Evolutionary conservation across 345 rosid genomes (phyloP).

Genomic region (Brassica rapa): DNA sequence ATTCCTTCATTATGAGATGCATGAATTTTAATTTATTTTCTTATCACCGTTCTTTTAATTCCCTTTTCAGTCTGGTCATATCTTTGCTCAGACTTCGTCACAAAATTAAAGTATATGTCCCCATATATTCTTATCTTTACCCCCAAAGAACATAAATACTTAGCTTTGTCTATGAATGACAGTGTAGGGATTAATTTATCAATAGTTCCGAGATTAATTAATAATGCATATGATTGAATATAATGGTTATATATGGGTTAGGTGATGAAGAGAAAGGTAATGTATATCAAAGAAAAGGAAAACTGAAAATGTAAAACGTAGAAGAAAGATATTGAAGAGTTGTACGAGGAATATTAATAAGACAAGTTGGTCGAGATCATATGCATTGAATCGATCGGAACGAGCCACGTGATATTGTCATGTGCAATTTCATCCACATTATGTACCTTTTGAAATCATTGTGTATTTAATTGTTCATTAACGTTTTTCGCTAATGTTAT

Average conservation of each 20-base stretch:
- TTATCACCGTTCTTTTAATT: conserved; percentile 9
- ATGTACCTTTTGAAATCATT: conserved; percentile 16
- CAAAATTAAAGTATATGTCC: conserved; percentile 1
- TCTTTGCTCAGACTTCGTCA: conserved; percentile 31
- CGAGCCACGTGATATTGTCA: conserved; percentile 36
- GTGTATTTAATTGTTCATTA: not conserved
- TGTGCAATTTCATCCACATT: conserved; percentile 29
- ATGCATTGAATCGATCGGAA: conserved; percentile 39
- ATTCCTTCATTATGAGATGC: conserved; percentile 27
- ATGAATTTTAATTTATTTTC: conserved; percentile 9
- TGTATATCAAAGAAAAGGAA: not conserved
- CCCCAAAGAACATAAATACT: not conserved
- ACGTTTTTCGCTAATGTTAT: not conserved
- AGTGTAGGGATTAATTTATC: not conserved
- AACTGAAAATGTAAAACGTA: conserved; percentile 20
- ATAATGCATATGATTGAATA: not conserved
- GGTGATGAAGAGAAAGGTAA: not conserved
- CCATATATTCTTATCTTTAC: not conserved
- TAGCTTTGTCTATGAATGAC: not conserved
- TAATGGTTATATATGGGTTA: not conserved
- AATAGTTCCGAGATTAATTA: not conserved
- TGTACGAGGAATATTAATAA: conserved; percentile 42
- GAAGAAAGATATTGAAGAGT: conserved; percentile 31
- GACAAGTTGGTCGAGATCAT: conserved; percentile 33
- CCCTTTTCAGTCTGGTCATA: conserved; percentile 22